Base-by-base conservation (phyloP, 1,139 yeast species). In the Lodderomyces pseudojiufengensis region DNA sequence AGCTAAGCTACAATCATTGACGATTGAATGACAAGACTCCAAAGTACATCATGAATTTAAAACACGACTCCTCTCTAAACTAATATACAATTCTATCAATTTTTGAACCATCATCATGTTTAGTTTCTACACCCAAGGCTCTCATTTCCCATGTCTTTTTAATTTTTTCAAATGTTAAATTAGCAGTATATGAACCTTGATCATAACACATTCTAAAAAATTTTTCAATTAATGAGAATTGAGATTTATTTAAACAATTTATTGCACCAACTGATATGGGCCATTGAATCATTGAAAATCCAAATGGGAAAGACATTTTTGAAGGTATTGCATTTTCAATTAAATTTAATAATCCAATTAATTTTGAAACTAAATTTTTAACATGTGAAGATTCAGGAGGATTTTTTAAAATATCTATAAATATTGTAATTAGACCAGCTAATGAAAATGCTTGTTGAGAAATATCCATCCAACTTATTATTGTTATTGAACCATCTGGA, bases 201-300 rank as follows among this genome's bases (percentile, higher is more conserved):
- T 54, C 58, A n/a, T 55, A 55, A 21, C 69, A 54, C 24, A 63
- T 47, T n/a, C 54, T 49, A 41, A 75, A 65, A 40, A 60, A 73
- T 38, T 52, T 61, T 40, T 65, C 59, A 4, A 76, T 67, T 11
- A 66, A 43, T 11, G 49, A 44, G 41, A 71, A 62, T 23, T 78
- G 74, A 7, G 57, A 55, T 14, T 61, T 61, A 12, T 64, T 59
- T 13, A 68, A 57, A 36, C 78, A 72, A 43, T 72, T 70, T 42
- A 70, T 47, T 0, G 84, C 87, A 1, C 80, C 75, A 3, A 76
- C 63, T 35, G 73, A 60, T 49, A 77, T 70, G 13, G 83, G 78
- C 66, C 80, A 72, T 46, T 78, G 83, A 13, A 80, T 48, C 63
- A 70, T 57, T 61, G 67, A 56, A 24, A 60, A 46, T 6, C 59